Conservation (phyloP, 2,329 filamentous ascomycete species). For the Fusarium pseudoanthophilum region DNA sequence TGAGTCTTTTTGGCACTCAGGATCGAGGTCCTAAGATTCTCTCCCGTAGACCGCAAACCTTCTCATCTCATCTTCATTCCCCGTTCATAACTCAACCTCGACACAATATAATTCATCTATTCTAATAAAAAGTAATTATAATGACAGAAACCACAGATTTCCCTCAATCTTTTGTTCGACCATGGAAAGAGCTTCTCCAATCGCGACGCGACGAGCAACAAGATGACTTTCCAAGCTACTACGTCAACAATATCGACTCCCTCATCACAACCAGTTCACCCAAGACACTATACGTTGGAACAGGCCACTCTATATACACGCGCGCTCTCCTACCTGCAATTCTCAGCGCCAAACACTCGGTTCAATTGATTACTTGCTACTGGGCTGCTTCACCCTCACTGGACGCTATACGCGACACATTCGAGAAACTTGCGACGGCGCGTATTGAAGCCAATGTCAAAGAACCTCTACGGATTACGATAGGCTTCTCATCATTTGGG, state of each 20-base stretch:
- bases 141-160: constrained; percentile 42
- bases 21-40: neutral
- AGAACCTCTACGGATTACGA: constrained; percentile 66
- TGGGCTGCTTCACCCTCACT: constrained; percentile 76
- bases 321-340: constrained; percentile 70
- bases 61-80: constrained; percentile 1
- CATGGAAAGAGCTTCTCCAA: constrained; percentile 51
- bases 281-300: constrained; percentile 64
- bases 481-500: constrained; percentile 81
- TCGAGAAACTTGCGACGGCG: constrained; percentile 66
- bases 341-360: constrained; percentile 67
- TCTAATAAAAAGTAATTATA: neutral
- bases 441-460: constrained; percentile 42
- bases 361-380: constrained; percentile 85
- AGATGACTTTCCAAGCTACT: constrained; percentile 61
- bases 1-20: neutral
- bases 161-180: constrained; percentile 52
- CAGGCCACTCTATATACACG: constrained; percentile 66
- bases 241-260: constrained; percentile 54
- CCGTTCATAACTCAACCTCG: no score
- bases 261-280: constrained; percentile 62
- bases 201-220: constrained; percentile 49
- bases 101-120: neutral
- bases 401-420: constrained; percentile 64
- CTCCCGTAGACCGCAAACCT: neutral